A percentile compares a stretch with the other conserved stretches of the same genome.
phyloP scores from a whole-genome alignment of 2,329 filamentous ascomycete species.

The Botrytis deweyae region DNA sequence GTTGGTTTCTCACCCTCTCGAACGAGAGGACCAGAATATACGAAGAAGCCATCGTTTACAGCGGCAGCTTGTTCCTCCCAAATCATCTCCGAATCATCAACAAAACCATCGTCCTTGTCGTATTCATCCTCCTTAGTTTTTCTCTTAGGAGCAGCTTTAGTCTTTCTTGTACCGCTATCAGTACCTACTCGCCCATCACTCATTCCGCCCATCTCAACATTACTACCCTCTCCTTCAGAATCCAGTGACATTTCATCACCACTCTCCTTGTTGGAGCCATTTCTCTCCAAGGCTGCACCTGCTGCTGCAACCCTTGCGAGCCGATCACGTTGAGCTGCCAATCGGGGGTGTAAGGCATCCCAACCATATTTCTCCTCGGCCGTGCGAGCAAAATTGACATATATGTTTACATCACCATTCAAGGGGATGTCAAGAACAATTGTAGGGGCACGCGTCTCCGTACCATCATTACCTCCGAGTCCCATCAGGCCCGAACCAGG shows the following conservation, averaged over 20 bases:
- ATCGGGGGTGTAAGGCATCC: conserved; percentile 85
- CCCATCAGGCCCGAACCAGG: conserved; percentile 63
- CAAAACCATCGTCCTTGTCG: conserved; percentile 78
- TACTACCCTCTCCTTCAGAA: conserved; percentile 69
- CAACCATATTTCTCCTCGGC: conserved; percentile 94
- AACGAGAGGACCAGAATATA: conserved; percentile 90
- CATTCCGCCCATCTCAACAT: conserved; percentile 80
- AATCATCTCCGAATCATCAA: conserved; percentile 89
- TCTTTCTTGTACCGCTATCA: conserved; percentile 60
- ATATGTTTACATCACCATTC: conserved; percentile 75
- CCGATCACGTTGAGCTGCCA: conserved; percentile 84
- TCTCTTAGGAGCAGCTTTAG: conserved; percentile 58
- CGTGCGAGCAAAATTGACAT: conserved; percentile 91
- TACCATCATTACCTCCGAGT: conserved; percentile 55
- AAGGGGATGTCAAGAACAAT: conserved; percentile 84
- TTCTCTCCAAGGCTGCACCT: conserved; percentile 78
- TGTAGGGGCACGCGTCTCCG: conserved; percentile 63
- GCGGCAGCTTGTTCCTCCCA: conserved; percentile 96
- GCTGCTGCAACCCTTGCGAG: conserved; percentile 86
- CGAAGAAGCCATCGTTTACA: conserved; percentile 95
- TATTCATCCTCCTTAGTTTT: conserved; percentile 81
- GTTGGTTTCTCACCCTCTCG: conserved; percentile 78
- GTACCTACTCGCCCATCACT: conserved; percentile 58
- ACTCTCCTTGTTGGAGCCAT: conserved; percentile 65
- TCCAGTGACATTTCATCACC: conserved; percentile 85